These are phyloP conservation scores for Plectosphaerella cucumerina DNA, from an alignment of 2,329 filamentous ascomycete species.

Conservation along the genomic window DNA sequence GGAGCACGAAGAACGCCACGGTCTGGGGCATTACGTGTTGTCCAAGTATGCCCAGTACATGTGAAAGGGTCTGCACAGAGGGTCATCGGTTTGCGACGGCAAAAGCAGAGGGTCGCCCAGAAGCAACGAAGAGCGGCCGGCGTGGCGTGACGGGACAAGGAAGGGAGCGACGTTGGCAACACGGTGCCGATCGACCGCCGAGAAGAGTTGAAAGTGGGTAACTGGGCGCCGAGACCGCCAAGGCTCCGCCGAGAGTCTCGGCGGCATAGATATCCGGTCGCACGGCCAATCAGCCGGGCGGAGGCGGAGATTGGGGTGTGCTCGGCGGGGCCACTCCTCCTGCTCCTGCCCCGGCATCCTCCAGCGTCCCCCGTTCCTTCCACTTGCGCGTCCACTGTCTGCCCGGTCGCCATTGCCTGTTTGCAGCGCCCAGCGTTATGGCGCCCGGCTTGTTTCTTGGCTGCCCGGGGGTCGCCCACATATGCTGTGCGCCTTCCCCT, in stretches of 20 bases:
- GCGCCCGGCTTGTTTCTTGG: too few species aligned
- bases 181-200: neutral
- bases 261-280: slow-evolving; percentile 1
- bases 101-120: too few species aligned
- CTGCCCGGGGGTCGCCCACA: too few species aligned
- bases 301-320: neutral
- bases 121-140: neutral
- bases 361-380: neutral
- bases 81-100: neutral
- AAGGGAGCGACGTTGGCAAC: neutral
- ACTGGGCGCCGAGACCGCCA: slow-evolving; percentile 1
- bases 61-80: neutral
- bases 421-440: too few species aligned
- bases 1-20: neutral
- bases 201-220: neutral
- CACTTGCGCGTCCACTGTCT: neutral
- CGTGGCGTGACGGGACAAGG: neutral
- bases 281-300: slow-evolving; percentile 1
- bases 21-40: neutral
- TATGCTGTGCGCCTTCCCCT: too few species aligned
- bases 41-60: neutral
- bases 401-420: neutral
- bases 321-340: neutral
- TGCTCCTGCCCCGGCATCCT: too few species aligned
- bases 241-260: slow-evolving; percentile 3